Evolutionary conservation across 257 asterid genomes (phyloP), one percentile per base, ranked within the genome.

Genomic region (Jasminum sambac): DNA sequence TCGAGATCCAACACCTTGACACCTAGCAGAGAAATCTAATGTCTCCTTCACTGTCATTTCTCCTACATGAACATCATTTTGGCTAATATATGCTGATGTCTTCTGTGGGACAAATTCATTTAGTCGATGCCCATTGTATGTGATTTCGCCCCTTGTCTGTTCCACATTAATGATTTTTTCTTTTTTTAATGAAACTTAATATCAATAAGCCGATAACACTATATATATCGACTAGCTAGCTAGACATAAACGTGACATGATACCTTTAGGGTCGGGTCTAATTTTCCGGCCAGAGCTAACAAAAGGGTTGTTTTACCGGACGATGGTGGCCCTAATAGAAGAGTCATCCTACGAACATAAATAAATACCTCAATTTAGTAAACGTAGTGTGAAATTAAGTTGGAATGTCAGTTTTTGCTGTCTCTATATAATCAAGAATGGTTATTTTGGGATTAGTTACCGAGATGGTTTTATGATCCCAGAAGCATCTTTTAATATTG

Each of bases 1-100:
- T 66, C 87, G 83, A 11, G 89, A 73, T 40, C 96, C 92, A 71
- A 78, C 83, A 8, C 96, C 96, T 59, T 74, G 92, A 58, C 96
- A 88, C 74, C 88, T 79, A 5, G 92, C 96, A 0, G 96, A 86
- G 72, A 86, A 86, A 65, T 84, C 90, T 2, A 88, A 77, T 1
- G 90, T 83, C 74, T 88, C 95, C 74, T 78, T 85, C 0, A 88
- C 96, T 8, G 92, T 88, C 96, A 88, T 88, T 74, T 86, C 92
- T 48, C 85, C 84, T 2, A 76, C 82, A 66, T 88, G 95, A 73
- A 89, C 82, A 75, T 88, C 95, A 55, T 82, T 86, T 76, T 88
- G 95, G 72, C 95, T 88, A 25, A 88, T 79, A 73, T 89, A 85
- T 11, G 90, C 85, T 0, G 96, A 82, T 16, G 96, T 86, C 72